Conservation (phyloP, 331 rosid genomes). For the Prunus yedoensis region DNA sequence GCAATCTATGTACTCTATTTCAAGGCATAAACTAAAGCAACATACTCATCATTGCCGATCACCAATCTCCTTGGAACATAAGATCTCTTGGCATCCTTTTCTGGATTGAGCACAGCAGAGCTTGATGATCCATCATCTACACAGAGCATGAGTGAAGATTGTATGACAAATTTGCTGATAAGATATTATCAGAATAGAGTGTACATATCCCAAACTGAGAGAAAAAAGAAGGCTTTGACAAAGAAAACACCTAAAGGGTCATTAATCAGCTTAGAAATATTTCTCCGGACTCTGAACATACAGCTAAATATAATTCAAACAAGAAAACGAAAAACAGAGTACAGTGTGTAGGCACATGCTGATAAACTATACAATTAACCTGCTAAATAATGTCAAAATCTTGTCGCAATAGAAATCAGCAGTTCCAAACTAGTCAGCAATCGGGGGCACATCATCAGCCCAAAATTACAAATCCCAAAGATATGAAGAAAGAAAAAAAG, state of each 20-base stretch:
- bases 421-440: neutral
- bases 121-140: constrained; percentile 62
- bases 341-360: neutral
- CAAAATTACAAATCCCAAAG: neutral
- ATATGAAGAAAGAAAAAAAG: neutral
- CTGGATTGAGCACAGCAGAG: constrained; percentile 45
- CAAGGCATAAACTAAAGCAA: constrained; percentile 20
- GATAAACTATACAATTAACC: neutral
- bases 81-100: constrained; percentile 57
- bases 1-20: constrained; percentile 16
- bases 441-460: neutral
- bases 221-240: neutral
- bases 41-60: constrained; percentile 95
- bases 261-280: neutral
- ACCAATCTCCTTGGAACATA: constrained; percentile 80
- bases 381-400: neutral
- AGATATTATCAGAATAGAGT: constrained; percentile 10
- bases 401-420: neutral
- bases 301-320: neutral
- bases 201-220: constrained; percentile 11
- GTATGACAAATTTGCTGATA: constrained; percentile 10
- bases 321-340: neutral
- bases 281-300: neutral
- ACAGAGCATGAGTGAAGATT: constrained; percentile 24
- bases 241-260: neutral